Base-by-base conservation (phyloP, 768 basidiomycete genomes). In the Collybiopsis luxurians region DNA sequence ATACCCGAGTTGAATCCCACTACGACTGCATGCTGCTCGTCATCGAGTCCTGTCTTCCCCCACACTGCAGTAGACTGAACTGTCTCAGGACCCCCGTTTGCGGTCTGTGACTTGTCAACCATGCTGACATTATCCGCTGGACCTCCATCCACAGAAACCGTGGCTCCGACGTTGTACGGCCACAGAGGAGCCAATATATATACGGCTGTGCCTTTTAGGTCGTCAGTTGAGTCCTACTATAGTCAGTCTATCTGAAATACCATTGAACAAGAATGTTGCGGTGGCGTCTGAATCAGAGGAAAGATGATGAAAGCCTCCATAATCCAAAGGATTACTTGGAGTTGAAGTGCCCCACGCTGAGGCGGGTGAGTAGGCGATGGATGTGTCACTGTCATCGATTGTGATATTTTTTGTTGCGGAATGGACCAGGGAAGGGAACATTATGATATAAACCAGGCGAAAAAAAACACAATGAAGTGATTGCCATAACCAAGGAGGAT, bases 261-360 rank as follows among this genome's bases (percentile, higher is more conserved):
- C 60, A 53, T 12, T 36, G 15, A 60, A 60, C 1, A 45, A 47
- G 4, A 60, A 23, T 26, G 60, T 50, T 7, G 60, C 60, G 0
- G 55, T 44, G 19, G 47, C 60, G 26, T 44, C 53, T 13, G 45
- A 23, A 28, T 48, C 36, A 26, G 42, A 45, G 24, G 40, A 57
- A 45, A 55, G 57, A 55, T 60, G 60, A 13, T 57, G 27, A 1
- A 38, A 50, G 42, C 60, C 59, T 7, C 56, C 56, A 31, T 57
- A 58, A 42, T 60, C 60, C 26, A 58, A 43, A 1, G 56, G 30
- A 49, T 60, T 50, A 44, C 34, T 45, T 9, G 38, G 39, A 5
- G 44, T 11, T 5, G 52, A 57, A 36, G 50, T 52, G 26, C 51
- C 46, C 60, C 60, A 60, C n/a, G n/a, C n/a, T n/a, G n/a, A n/a